A percentile compares a stretch with the other conserved stretches of the same genome.
These are phyloP conservation scores for Peterozyma xylosa DNA, from an alignment of 805 yeast species.

Conservation along the genomic window DNA sequence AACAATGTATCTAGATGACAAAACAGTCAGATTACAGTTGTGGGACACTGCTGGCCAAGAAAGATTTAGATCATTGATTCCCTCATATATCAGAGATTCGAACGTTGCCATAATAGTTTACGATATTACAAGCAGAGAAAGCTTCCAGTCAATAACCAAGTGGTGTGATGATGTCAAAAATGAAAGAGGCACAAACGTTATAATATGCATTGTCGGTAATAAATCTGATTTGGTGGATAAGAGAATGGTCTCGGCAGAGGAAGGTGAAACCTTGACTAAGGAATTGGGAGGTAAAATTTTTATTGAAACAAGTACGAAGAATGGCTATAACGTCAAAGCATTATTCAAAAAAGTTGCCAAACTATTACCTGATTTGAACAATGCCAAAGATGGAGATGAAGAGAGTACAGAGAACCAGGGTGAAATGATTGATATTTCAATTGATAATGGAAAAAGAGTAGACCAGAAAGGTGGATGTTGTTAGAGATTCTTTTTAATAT, in stretches of 20 bases:
- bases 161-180: constrained; percentile 95
- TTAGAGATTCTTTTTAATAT: not conserved
- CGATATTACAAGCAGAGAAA: constrained; percentile 81
- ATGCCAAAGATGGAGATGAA: not conserved
- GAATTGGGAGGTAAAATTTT: constrained; percentile 58
- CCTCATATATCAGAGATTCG: constrained; percentile 91
- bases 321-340: constrained; percentile 87
- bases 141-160: constrained; percentile 76
- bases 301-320: constrained; percentile 92
- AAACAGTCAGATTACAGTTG: constrained; percentile 86
- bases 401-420: not conserved
- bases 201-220: constrained; percentile 87
- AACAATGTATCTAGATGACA: constrained; percentile 93
- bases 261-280: constrained; percentile 74
- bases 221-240: constrained; percentile 76
- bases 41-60: constrained; percentile 99
- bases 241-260: constrained; percentile 76
- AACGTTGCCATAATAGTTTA: constrained; percentile 97
- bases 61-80: constrained; percentile 88
- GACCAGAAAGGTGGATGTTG: constrained; percentile 5
- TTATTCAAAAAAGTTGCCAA: constrained; percentile 88
- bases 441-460: constrained; percentile 14
- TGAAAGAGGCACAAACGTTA: constrained; percentile 86
- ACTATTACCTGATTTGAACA: constrained; percentile 72
- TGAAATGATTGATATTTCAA: constrained; percentile 10